Evolutionary conservation across 2,329 filamentous ascomycete genomes (phyloP).

Genomic region (Fusarium vanettenii): DNA sequence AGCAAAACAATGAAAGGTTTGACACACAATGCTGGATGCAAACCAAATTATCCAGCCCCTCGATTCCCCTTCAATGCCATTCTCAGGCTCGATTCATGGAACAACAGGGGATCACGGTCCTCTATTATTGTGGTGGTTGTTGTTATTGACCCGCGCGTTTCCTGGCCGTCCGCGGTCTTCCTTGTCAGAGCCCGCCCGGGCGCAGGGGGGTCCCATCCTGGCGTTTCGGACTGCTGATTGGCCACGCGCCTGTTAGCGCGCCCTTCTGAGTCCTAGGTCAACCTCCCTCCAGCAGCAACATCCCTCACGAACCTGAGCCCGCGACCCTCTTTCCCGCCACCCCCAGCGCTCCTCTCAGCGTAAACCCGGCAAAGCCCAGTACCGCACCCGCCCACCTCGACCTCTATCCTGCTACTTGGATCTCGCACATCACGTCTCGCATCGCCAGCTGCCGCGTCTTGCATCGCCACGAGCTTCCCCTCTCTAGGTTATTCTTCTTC

Average conservation of each 20-base stretch:
- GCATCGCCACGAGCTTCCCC: conserved; percentile 23
- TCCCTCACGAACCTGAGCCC: conserved; percentile 38
- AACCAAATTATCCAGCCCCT: conserved; percentile 1
- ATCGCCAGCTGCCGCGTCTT: conserved; percentile 34
- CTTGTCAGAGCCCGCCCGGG: conserved; percentile 22
- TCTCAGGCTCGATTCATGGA: conserved; percentile 10
- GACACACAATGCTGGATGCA: not conserved
- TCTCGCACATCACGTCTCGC: conserved; percentile 36
- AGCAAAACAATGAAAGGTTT: not conserved
- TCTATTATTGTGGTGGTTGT: conserved; percentile 44
- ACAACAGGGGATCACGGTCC: conserved; percentile 26
- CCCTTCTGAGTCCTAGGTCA: conserved; percentile 38
- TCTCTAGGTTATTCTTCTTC: conserved; percentile 13
- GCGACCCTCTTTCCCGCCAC: conserved; percentile 42
- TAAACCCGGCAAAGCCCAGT: conserved; percentile 23
- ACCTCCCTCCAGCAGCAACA: conserved; percentile 44
- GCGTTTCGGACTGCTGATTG: conserved; percentile 35
- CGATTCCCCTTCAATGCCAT: not conserved
- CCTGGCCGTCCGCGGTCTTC: conserved; percentile 42
- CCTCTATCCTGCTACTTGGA: conserved; percentile 36
- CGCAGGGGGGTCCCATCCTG: conserved; percentile 22
- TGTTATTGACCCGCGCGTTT: conserved; percentile 47
- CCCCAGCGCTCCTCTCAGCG: conserved; percentile 35
- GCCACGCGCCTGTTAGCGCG: conserved; percentile 37
- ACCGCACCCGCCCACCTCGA: conserved; percentile 36